Conservation (phyloP, 164 flowering plant species). For the Macadamia integrifolia region DNA sequence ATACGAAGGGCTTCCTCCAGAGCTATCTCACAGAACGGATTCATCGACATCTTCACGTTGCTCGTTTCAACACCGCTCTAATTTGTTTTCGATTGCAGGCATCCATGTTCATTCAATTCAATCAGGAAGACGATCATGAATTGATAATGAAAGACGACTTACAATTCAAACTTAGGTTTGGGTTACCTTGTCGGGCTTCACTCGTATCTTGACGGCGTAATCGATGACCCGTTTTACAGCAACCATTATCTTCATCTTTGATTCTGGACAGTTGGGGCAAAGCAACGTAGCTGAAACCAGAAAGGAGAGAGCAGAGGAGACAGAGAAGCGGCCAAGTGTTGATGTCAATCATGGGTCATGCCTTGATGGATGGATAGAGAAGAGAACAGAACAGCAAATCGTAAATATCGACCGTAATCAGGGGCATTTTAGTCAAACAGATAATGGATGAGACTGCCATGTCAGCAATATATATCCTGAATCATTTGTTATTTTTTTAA, state of each 20-base stretch:
- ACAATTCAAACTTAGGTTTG: background rate
- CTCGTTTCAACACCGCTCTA: conserved; percentile 82
- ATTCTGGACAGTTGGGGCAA: background rate
- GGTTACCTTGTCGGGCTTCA: conserved; percentile 86
- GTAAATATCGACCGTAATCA: background rate
- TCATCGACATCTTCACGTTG: conserved; percentile 98
- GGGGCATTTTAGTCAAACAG: background rate
- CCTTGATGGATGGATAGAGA: background rate
- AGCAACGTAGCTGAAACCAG: background rate
- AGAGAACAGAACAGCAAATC: no score
- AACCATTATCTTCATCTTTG: conserved; percentile 83
- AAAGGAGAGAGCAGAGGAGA: background rate
- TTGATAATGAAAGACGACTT: no score
- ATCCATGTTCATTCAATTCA: background rate
- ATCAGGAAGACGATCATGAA: background rate
- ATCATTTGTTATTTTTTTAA: no score
- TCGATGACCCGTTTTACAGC: conserved; percentile 88
- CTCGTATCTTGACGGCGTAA: conserved; percentile 92
- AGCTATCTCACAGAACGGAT: conserved; percentile 95
- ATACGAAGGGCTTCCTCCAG: conserved; percentile 89
- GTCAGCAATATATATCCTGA: no score
- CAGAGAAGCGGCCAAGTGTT: background rate
- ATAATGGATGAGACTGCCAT: conserved; percentile 3
- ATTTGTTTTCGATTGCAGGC: background rate
- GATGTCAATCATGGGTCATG: background rate